Evolutionary conservation across 2,329 filamentous ascomycete genomes (phyloP), one percentile per base, ranked within the genome.

Genomic region (Cytospora piceicola): DNA sequence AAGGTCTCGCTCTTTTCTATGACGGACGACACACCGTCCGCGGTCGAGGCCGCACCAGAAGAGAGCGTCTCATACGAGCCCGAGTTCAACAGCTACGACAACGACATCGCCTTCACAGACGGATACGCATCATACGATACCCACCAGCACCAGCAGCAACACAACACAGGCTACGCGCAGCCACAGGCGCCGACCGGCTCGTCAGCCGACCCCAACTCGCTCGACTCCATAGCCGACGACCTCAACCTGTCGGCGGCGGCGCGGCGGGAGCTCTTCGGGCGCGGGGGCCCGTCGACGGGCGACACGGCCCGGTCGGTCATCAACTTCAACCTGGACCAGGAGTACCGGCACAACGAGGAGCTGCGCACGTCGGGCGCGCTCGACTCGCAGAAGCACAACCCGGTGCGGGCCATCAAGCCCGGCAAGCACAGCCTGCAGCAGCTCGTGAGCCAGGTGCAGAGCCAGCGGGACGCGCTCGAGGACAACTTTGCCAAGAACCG

Each of bases 371-470:
- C 86, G 58, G 90, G 91, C 73, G 87, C 93, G 75, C 81, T 88
- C 73, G 87, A 93, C 76, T 80, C 87, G 72, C 87, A 88, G 62
- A 85, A 88, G 58, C 91, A 96, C 78, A 94, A 94, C 72, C 91
- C 93, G 9, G 89, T 97, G 64, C 90, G 93, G 60, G 82, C 89
- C 2, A 90, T 97, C 74, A 89, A 92, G 29, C 91, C 93, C 4
- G 92, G 93, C 67, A 97, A 97, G 80, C 93, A 97, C 78, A 96
- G 86, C 72, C 82, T 98, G 76, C 89, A 90, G 74, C 93, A 97
- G 80, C 82, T 98, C 71, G 91, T 98, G 70, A 93, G 88, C 77
- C 90, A 90, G 68, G 94, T 92, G 30, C 88, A 88, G 70, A 91
- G 84, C 68, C 93, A 98, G 78, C 88, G 89, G 74, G 93, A 96